Base-by-base conservation (phyloP, 1,284 basidiomycete genomes). In the Mrakiaceae sp. region DNA sequence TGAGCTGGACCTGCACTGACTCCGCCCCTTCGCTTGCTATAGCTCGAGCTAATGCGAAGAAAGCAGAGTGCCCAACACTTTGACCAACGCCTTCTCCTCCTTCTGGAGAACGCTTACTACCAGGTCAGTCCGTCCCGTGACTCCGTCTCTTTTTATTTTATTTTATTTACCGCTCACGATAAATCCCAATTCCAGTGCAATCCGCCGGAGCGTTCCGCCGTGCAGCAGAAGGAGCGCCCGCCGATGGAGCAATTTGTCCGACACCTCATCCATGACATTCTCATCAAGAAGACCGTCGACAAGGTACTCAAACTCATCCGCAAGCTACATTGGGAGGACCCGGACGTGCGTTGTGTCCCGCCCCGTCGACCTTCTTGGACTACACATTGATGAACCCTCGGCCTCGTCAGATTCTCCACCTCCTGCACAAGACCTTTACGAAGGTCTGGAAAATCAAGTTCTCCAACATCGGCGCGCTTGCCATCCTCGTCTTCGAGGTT, bases 91-190 rank as follows among this genome's bases (percentile, higher is more conserved):
- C 91, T 96, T 71, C 79, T 87, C 4, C 81, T 98, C 43, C 78
- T 98, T 70, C 83, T 99, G 46, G 96, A 98, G 76, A 98, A 98
- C 74, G 96, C 96, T 0, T 99, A 98, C 76, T 98, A 98, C 74
- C 92, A 92, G 81, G 90, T 90, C 67, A 64, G 78, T 72, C 40
- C 43, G 39, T 53, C 55, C 14, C 42, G 57, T 52, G 49, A 40
- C 40, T n/a, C 59, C 40, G 51, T 49, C 67, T 69, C 67, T 67
- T 48, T n/a, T 39, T 70, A 44, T 47, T 6, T 8, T 6, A 3
- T 11, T 44, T 2, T 9, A 4, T 47, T 11, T 8, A 3, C 9
- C 42, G 27, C 50, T 27, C 39, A 42, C 16, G 14, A 49, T 9
- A 57, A 5, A 3, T 60, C 39, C 48, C 39, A 64, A 49, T 57